Percentiles rank a stretch among this genome's conserved stretches.
Conservation (phyloP, 768 basidiomycete genomes). For the Pleurotus giganteus region DNA sequence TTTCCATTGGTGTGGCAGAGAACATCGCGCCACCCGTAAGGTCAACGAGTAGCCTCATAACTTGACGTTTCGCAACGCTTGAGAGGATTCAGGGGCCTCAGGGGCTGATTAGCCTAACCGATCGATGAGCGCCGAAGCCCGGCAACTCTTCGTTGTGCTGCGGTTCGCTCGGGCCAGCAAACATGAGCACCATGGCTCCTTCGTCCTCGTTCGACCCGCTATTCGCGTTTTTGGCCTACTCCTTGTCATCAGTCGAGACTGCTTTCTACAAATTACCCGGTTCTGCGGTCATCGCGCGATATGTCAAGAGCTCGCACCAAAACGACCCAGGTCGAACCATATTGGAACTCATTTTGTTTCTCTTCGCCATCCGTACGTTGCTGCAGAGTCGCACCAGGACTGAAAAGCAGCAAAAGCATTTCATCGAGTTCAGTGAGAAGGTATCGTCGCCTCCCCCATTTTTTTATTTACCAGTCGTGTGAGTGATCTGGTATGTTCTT, state of each 20-base stretch:
- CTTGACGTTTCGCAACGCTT: too few species aligned
- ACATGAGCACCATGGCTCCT: slow-evolving; percentile 4
- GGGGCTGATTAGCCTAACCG: too few species aligned
- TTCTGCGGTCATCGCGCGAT: slow-evolving; percentile 81
- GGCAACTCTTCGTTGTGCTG: too few species aligned
- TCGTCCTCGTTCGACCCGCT: slow-evolving; percentile 44
- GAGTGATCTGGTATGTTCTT: neutral
- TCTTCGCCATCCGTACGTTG: slow-evolving; percentile 89
- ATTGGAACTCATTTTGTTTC: slow-evolving; percentile 82
- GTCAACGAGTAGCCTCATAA: too few species aligned
- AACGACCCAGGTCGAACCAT: slow-evolving; percentile 93
- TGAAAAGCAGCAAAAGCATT: slow-evolving; percentile 82
- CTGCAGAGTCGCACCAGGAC: slow-evolving; percentile 86
- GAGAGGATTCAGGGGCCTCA: too few species aligned
- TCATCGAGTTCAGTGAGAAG: slow-evolving; percentile 89
- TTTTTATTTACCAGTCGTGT: neutral
- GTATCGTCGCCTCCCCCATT: too few species aligned
- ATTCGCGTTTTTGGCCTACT: slow-evolving; percentile 63
- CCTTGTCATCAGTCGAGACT: slow-evolving; percentile 56
- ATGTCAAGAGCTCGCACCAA: slow-evolving; percentile 92
- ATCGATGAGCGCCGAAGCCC: too few species aligned
- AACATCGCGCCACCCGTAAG: too few species aligned
- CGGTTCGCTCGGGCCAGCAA: neutral
- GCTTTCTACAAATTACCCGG: slow-evolving; percentile 78
- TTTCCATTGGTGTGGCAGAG: too few species aligned